Evolutionary conservation across 768 basidiomycete species (phyloP).

Genomic region (Suillus variegatus): DNA sequence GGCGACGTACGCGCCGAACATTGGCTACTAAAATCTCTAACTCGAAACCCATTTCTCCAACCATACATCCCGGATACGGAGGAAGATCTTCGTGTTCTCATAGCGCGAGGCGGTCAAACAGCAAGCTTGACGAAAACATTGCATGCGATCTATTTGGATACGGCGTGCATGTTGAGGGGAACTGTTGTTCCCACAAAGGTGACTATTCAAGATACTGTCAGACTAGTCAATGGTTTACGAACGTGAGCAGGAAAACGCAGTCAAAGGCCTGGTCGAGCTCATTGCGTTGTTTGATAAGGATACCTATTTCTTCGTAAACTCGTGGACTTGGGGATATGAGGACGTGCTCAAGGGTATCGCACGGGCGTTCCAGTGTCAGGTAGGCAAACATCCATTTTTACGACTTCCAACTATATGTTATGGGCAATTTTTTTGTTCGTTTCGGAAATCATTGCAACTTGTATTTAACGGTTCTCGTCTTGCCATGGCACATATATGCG

Average conservation of each 20-base stretch:
- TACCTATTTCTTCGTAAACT: conserved; percentile 84
- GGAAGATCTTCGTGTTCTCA: conserved; percentile 24
- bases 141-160: conserved; percentile 84
- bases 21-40: conserved; percentile 69
- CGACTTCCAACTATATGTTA: not conserved
- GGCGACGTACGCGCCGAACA: conserved; percentile 92
- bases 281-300: conserved; percentile 65
- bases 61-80: conserved; percentile 55
- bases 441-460: not conserved
- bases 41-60: conserved; percentile 69
- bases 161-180: conserved; percentile 60
- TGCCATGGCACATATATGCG: not conserved
- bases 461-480: not conserved
- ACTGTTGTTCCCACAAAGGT: conserved; percentile 64
- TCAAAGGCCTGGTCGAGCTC: conserved; percentile 64
- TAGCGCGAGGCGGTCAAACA: conserved; percentile 29
- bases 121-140: conserved; percentile 46
- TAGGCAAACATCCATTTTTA: conserved; percentile 25
- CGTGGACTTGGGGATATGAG: conserved; percentile 98
- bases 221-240: conserved; percentile 9
- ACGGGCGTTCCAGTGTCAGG: conserved; percentile 62
- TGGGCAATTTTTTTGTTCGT: not conserved
- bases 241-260: conserved; percentile 59
- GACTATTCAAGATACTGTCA: conserved; percentile 8
- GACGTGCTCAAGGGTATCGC: conserved; percentile 81